phyloP scores from a whole-genome alignment of 2,329 filamentous ascomycete species.

The Penicillium concentricum region DNA sequence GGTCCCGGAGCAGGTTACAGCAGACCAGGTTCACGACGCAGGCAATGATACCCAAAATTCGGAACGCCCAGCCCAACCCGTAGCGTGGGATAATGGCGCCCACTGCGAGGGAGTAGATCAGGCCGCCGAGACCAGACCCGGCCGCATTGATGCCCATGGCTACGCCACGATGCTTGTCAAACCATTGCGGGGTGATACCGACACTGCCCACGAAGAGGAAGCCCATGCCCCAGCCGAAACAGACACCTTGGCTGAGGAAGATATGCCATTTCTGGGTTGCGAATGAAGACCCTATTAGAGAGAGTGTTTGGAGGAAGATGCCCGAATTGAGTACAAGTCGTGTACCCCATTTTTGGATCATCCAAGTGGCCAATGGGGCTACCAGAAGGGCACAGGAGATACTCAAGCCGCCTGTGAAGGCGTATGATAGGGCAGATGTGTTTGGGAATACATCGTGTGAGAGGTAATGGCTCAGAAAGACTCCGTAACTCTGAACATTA shows the following conservation, averaged over 20 bases:
- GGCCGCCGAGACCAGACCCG: constrained; percentile 59
- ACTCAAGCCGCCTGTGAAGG: constrained; percentile 60
- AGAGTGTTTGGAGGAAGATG: constrained; percentile 54
- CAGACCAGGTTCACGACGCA: constrained; percentile 55
- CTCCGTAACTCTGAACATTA: constrained; percentile 47
- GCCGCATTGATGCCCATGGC: constrained; percentile 61
- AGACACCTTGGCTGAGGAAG: constrained; percentile 60
- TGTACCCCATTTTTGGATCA: constrained; percentile 54
- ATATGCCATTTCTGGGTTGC: constrained; percentile 59
- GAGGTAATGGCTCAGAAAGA: constrained; percentile 62
- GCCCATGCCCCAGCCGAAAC: constrained; percentile 63
- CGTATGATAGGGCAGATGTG: constrained; percentile 56
- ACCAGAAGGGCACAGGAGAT: constrained; percentile 59
- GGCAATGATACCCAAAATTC: constrained; percentile 58
- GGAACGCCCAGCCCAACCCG: constrained; percentile 60
- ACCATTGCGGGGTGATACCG: constrained; percentile 61
- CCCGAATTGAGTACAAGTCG: constrained; percentile 56
- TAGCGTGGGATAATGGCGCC: constrained; percentile 58
- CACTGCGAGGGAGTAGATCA: constrained; percentile 59
- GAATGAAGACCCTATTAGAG: constrained; percentile 58
- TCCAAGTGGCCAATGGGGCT: constrained; percentile 56
- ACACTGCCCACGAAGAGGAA: constrained; percentile 61
- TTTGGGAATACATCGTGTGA: constrained; percentile 55
- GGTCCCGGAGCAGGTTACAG: constrained; percentile 55
- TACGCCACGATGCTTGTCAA: constrained; percentile 55